Conservation (phyloP, 2,329 filamentous ascomycete genomes). For the Colletotrichum sp. region DNA sequence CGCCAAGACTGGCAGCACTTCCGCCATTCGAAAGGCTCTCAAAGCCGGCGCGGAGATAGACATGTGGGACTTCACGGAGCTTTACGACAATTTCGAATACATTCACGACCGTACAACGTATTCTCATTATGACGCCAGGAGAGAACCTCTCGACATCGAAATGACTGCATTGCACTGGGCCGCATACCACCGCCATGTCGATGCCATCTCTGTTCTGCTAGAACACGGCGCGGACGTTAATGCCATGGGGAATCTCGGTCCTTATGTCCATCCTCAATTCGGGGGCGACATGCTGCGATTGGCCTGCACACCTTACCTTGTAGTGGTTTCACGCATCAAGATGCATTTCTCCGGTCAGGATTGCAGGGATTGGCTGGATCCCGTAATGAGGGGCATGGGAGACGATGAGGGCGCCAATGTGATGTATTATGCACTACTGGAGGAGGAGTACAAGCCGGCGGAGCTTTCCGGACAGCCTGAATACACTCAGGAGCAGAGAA, state of each 20-base stretch:
- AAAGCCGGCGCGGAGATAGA: background rate
- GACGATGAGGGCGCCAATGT: no score
- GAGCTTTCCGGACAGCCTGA: accelerated
- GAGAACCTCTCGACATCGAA: background rate
- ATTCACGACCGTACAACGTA: no score
- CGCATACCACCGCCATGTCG: background rate
- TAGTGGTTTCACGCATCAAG: no score
- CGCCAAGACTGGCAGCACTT: background rate
- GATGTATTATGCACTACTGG: no score
- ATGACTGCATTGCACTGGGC: background rate
- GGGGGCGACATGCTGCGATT: no score
- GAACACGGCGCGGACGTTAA: background rate
- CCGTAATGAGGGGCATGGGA: no score
- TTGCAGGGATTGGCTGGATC: no score
- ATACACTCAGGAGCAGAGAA: background rate
- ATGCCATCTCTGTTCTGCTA: background rate
- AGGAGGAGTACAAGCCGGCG: no score
- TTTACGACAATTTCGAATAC: background rate
- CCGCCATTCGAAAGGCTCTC: background rate
- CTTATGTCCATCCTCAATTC: no score
- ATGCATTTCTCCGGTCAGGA: no score
- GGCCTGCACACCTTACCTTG: no score
- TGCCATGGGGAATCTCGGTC: background rate
- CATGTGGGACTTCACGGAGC: background rate
- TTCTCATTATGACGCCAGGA: background rate